These are phyloP conservation scores for Ceratocystis eucalypticola DNA, from an alignment of 2,329 filamentous ascomycete genomes.

Conservation along the genomic window DNA sequence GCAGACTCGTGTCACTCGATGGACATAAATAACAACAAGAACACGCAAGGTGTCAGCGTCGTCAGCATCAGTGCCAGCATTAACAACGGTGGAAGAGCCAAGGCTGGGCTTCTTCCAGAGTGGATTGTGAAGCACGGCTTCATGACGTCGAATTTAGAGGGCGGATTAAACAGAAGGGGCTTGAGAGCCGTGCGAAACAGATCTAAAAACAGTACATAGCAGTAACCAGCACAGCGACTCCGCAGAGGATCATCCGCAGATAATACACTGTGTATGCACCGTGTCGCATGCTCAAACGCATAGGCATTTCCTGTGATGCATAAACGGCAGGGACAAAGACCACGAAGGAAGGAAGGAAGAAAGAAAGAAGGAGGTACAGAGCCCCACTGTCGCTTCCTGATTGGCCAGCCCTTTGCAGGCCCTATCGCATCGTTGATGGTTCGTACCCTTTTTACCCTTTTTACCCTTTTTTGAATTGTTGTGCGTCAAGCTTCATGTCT, in stretches of 20 bases:
- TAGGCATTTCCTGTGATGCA: background rate
- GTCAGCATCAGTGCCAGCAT: background rate
- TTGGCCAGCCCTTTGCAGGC: background rate
- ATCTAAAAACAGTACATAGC: background rate
- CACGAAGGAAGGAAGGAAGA: conserved; percentile 6
- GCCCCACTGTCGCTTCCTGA: background rate
- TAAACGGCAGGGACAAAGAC: conserved; percentile 1
- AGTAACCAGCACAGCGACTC: background rate
- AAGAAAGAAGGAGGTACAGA: conserved; percentile 5
- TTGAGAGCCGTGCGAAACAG: background rate
- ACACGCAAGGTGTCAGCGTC: background rate
- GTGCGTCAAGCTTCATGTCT: background rate
- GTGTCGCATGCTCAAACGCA: background rate
- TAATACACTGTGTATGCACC: background rate
- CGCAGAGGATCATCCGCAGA: no score
- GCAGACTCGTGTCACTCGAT: background rate
- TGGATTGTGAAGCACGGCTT: background rate
- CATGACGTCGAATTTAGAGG: conserved; percentile 4
- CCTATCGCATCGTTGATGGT: background rate
- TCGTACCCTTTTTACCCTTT: background rate
- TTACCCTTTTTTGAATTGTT: background rate
- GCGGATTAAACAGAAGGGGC: background rate
- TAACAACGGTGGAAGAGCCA: background rate
- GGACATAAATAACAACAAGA: background rate
- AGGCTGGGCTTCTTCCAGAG: background rate